phyloP scores from a whole-genome alignment of 1,284 basidiomycete species.

The Tetrapyrgos nigripes region DNA sequence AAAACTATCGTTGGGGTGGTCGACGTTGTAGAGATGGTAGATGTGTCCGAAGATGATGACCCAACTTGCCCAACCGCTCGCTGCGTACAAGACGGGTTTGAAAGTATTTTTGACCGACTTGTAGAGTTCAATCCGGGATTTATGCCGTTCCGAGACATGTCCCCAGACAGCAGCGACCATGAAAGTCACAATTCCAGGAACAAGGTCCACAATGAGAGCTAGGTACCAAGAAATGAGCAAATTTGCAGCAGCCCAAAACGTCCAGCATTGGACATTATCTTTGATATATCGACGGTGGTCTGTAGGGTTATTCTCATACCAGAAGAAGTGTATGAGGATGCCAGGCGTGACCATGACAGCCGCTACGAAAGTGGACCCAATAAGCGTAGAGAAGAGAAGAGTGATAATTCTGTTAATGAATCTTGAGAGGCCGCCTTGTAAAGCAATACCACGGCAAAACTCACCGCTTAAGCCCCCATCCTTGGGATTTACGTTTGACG shows the following conservation, averaged over 20 bases:
- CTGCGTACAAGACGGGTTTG: slow-evolving; percentile 73
- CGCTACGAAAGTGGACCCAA: slow-evolving; percentile 72
- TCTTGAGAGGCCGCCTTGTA: not conserved
- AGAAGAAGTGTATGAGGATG: slow-evolving; percentile 69
- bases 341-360: slow-evolving; percentile 64
- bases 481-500: slow-evolving; percentile 45
- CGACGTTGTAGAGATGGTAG: slow-evolving; percentile 57
- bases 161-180: slow-evolving; percentile 70
- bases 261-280: slow-evolving; percentile 76
- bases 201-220: slow-evolving; percentile 70
- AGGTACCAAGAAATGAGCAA: slow-evolving; percentile 78
- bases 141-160: slow-evolving; percentile 72
- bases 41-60: slow-evolving; percentile 70
- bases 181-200: slow-evolving; percentile 60
- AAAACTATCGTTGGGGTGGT: slow-evolving; percentile 48
- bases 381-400: slow-evolving; percentile 70
- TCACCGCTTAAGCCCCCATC: slow-evolving; percentile 64
- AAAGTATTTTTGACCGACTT: slow-evolving; percentile 69
- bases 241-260: slow-evolving; percentile 81
- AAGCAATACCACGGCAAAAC: slow-evolving; percentile 22
- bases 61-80: slow-evolving; percentile 73
- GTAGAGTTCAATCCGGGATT: slow-evolving; percentile 71
- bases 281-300: slow-evolving; percentile 63
- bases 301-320: slow-evolving; percentile 65
- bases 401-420: slow-evolving; percentile 54